Evolutionary conservation across 164 flowering plant species (phyloP), one percentile per base, ranked within the genome.

Genomic region (Vitis vinifera): DNA sequence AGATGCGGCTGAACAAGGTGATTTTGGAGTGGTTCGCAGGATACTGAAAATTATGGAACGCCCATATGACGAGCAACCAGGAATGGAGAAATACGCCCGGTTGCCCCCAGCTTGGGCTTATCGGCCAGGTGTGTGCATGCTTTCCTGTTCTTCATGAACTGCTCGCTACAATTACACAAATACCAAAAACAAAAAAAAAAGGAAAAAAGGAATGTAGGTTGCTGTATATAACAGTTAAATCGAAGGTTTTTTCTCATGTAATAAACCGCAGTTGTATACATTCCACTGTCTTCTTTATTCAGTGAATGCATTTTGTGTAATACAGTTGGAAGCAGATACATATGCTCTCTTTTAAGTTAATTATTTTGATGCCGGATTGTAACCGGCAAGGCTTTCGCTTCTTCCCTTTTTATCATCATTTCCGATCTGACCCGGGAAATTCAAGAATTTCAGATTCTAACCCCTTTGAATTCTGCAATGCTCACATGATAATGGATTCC

Each of bases 41-140:
- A 73, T 96, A 61, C 85, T 92, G 23, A 92, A 91, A 74, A 82
- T 96, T 23, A 88, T 96, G 93, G 86, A 89, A 68, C 83, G 88
- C 9, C 99, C 99, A 3, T 96, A 72, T 58, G 97, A 96, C 23
- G 99, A 93, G 68, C 98, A 96, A 70, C 94, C 94, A 0, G 98
- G 97, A 65, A 96, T 92, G 99, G 98, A 96, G 74, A 93, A 88
- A 69, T 96, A 96, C 71, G 97, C 98, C n/a, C 97, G 98, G 19
- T 76, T 96, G 71, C 99, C 99, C 1, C 99, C 99, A 7, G 98
- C 99, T 0, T 96, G 99, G 99, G 99, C 99, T 49, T 93, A 96
- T 71, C 80, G 98, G 23, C 99, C 99, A 1, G 99, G 99, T 63
- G 99, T 96, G n/a, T 87, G 99, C 84, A 96, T 96, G 99, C 86